phyloP scores from a whole-genome alignment of 2,329 filamentous ascomycete species.

The Phialocephala sp. region DNA sequence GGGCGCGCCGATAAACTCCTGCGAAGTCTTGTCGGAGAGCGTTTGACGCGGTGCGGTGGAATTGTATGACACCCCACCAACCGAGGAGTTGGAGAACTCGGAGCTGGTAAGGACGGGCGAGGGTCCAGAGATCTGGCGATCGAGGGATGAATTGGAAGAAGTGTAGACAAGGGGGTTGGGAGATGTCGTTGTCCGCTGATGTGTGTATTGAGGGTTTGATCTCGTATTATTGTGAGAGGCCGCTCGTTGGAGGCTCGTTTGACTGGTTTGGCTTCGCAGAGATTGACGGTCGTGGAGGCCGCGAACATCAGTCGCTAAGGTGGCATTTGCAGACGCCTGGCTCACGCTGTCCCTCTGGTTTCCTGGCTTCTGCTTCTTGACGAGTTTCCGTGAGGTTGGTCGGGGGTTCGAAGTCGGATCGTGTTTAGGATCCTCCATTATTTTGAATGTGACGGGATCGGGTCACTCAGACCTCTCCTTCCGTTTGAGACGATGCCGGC shows the following conservation, averaged over 20 bases:
- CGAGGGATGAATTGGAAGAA: conserved; percentile 45
- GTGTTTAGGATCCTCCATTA: neutral
- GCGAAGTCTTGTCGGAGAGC: conserved; percentile 53
- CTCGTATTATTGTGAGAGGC: conserved; percentile 60
- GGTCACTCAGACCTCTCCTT: neutral
- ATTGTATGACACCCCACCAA: conserved; percentile 34
- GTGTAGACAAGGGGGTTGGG: conserved; percentile 53
- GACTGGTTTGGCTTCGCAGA: conserved; percentile 67
- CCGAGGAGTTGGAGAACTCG: conserved; percentile 34
- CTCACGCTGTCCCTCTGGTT: no score
- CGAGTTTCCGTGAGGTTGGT: no score
- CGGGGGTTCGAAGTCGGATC: neutral
- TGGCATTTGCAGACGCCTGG: conserved; percentile 37
- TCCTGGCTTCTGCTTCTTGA: neutral
- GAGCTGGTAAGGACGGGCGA: conserved; percentile 39
- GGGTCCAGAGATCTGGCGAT: conserved; percentile 39
- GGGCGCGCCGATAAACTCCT: conserved; percentile 68
- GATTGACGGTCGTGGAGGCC: conserved; percentile 57
- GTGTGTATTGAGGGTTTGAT: conserved; percentile 36
- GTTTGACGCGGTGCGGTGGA: conserved; percentile 41
- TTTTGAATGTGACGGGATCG: neutral
- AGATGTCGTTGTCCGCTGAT: conserved; percentile 49
- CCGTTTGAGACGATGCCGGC: neutral
- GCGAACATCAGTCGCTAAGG: conserved; percentile 55
- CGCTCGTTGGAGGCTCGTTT: conserved; percentile 64